A percentile compares a stretch with the other conserved stretches of the same genome.
These are phyloP conservation scores for Cercospora brassicicola DNA, from an alignment of 2,329 filamentous ascomycete genomes.

Conservation along the genomic window DNA sequence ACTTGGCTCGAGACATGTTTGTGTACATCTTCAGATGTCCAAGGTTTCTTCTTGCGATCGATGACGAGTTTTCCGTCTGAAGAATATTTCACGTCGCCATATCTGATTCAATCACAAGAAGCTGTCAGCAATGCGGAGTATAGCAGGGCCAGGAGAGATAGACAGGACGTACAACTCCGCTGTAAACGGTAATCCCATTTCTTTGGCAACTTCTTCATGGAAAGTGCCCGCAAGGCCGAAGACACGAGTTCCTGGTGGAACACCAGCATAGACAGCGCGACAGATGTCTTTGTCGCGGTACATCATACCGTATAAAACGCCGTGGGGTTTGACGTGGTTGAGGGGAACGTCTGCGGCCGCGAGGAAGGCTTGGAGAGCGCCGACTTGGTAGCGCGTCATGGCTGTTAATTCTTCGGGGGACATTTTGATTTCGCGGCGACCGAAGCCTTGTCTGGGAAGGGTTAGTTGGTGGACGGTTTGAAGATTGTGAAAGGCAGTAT, in stretches of 20 bases:
- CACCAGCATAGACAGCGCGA: constrained; percentile 54
- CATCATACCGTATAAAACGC: constrained; percentile 60
- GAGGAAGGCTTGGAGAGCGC: constrained; percentile 61
- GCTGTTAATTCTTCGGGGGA: constrained; percentile 43
- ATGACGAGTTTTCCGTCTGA: constrained; percentile 54
- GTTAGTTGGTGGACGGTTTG: background rate
- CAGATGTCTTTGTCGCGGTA: constrained; percentile 53
- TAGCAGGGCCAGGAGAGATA: background rate
- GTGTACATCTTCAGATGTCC: constrained; percentile 46
- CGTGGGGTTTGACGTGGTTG: constrained; percentile 59
- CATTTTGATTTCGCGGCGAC: constrained; percentile 62
- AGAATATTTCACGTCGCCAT: constrained; percentile 59
- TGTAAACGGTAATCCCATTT: constrained; percentile 55
- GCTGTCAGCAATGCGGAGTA: background rate
- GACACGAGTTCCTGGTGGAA: constrained; percentile 53
- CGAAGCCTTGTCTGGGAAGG: constrained; percentile 58
- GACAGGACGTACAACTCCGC: constrained; percentile 46
- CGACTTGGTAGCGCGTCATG: constrained; percentile 63
- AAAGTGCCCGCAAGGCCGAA: constrained; percentile 58
- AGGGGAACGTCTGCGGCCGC: constrained; percentile 57
- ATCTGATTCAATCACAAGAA: constrained; percentile 28
- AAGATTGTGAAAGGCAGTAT: background rate
- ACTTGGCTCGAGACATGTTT: constrained; percentile 46
- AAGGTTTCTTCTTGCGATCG: constrained; percentile 59
- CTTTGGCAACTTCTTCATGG: constrained; percentile 56